phyloP scores from a whole-genome alignment of 352 stramenopile species.

The Salisapilia sapeloensis region DNA sequence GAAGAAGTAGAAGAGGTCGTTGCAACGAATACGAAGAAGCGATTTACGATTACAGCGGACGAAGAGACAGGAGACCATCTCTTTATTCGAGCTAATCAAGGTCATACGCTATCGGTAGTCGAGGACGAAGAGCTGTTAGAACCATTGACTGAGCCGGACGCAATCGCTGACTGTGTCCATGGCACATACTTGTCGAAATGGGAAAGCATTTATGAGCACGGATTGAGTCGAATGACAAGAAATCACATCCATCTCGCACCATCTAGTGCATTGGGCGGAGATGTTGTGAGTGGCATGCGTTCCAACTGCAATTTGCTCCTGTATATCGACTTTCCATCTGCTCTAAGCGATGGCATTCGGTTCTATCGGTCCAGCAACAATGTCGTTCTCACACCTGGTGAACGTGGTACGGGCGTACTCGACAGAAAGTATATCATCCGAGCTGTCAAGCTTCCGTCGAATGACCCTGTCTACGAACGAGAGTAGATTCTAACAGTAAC shows the following conservation, averaged over 20 bases:
- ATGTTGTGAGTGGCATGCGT: conserved; percentile 71
- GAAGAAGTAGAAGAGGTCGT: conserved; percentile 51
- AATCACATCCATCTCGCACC: conserved; percentile 81
- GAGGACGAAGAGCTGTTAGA: conserved; percentile 54
- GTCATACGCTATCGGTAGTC: conserved; percentile 48
- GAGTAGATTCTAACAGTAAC: no score
- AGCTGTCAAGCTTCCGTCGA: conserved; percentile 15
- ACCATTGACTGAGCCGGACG: conserved; percentile 24
- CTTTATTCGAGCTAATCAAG: conserved; percentile 74
- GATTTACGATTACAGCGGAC: conserved; percentile 49
- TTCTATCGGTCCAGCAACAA: conserved; percentile 80
- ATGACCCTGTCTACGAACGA: conserved; percentile 35
- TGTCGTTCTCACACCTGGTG: conserved; percentile 51
- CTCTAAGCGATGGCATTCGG: conserved; percentile 47
- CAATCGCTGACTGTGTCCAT: conserved; percentile 45
- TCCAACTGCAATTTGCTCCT: conserved; percentile 51
- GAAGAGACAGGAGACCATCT: conserved; percentile 8
- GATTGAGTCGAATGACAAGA: conserved; percentile 58
- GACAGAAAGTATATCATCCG: conserved; percentile 36
- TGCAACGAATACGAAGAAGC: conserved; percentile 48
- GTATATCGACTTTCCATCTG: conserved; percentile 41
- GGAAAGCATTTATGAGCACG: conserved; percentile 33
- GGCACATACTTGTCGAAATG: conserved; percentile 60
- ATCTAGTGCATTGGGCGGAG: conserved; percentile 14
- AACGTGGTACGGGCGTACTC: conserved; percentile 27